These are phyloP conservation scores for Jimgerdemannia lactiflua DNA, from an alignment of 192 early-diverging fungal species.

Conservation along the genomic window DNA sequence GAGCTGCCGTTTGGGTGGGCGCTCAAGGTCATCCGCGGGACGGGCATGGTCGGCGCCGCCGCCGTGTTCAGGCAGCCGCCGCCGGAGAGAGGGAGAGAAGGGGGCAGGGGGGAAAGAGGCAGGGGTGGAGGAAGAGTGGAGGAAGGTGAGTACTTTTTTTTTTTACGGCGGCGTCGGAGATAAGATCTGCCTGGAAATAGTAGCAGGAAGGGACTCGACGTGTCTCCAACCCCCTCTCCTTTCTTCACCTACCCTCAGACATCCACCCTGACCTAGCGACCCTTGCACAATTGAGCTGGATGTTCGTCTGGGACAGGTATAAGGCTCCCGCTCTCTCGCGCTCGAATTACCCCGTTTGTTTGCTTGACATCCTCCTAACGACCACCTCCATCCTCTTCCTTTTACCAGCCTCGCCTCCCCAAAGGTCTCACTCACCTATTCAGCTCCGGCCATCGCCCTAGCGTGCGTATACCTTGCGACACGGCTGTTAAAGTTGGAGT, in stretches of 20 bases:
- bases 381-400: no score
- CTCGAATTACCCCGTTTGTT: background rate
- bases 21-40: constrained; percentile 46
- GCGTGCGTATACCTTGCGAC: constrained; percentile 31
- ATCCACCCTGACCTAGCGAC: constrained; percentile 24
- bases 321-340: background rate
- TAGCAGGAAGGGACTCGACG: no score
- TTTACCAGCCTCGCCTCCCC: constrained; percentile 20
- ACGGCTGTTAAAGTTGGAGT: constrained; percentile 13
- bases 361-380: no score
- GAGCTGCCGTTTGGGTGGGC: constrained; percentile 45
- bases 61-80: background rate
- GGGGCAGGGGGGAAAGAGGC: background rate
- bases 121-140: background rate
- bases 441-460: constrained; percentile 19
- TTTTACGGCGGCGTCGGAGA: no score
- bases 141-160: no score
- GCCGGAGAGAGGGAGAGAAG: background rate
- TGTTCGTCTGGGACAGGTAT: constrained; percentile 35
- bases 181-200: no score
- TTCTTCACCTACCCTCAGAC: constrained; percentile 8
- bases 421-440: constrained; percentile 21
- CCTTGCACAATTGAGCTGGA: constrained; percentile 27
- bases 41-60: constrained; percentile 35
- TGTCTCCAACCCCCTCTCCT: background rate